Conservation (phyloP, 495 filamentous ascomycete genomes). For the Penicillium cosmopolitanum region DNA sequence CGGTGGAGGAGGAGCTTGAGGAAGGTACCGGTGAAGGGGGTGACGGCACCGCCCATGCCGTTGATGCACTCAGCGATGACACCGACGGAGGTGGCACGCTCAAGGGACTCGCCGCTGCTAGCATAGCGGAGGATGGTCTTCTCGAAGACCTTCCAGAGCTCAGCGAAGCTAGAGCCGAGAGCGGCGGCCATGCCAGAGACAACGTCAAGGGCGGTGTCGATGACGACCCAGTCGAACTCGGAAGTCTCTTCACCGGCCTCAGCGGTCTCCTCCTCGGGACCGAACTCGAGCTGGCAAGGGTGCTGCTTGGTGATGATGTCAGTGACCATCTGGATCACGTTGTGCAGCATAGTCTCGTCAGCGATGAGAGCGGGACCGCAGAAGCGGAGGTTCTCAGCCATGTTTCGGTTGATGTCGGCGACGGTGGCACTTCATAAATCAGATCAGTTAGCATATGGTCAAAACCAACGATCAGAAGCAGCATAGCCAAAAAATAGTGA, state of each 20-base stretch:
- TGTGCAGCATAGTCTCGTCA: conserved; percentile 62
- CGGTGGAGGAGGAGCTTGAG: conserved; percentile 85
- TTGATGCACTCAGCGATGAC: conserved; percentile 90
- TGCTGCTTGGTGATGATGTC: conserved; percentile 84
- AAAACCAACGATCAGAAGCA: conserved; percentile 13
- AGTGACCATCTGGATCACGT: conserved; percentile 68
- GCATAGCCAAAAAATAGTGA: conserved; percentile 19
- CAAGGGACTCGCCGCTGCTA: conserved; percentile 77
- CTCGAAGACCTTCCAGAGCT: conserved; percentile 93
- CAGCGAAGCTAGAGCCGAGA: conserved; percentile 76
- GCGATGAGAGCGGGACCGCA: conserved; percentile 86
- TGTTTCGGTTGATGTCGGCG: conserved; percentile 92
- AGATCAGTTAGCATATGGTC: conserved; percentile 47
- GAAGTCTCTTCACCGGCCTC: conserved; percentile 77
- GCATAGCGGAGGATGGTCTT: conserved; percentile 88
- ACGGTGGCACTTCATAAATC: conserved; percentile 69
- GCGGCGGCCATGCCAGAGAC: conserved; percentile 80
- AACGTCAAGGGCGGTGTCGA: conserved; percentile 92
- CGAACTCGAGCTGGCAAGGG: conserved; percentile 88
- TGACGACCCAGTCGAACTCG: conserved; percentile 95
- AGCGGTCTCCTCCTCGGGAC: conserved; percentile 71
- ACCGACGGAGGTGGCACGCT: conserved; percentile 87
- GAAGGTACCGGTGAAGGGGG: conserved; percentile 73
- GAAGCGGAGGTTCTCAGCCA: conserved; percentile 89
- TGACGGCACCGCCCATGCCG: conserved; percentile 77